A percentile compares a stretch with the other conserved stretches of the same genome.
These are phyloP conservation scores for Tolypocladium nubicola DNA, from an alignment of 2,329 filamentous ascomycete species.

Conservation along the genomic window DNA sequence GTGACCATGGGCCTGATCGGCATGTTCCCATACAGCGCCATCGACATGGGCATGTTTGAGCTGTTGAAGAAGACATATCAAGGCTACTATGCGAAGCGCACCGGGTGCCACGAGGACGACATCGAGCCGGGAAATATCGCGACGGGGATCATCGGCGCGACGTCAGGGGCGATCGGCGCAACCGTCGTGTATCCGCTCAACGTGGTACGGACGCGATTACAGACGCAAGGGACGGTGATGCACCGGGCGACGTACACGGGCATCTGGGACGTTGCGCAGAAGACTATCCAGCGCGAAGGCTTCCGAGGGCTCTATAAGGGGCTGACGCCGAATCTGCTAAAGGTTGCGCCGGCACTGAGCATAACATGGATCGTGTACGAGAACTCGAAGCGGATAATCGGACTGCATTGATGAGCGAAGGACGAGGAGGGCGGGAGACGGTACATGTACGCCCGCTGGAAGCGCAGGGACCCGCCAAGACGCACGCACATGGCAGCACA, in stretches of 20 bases:
- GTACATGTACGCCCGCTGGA: background rate
- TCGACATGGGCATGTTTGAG: constrained; percentile 94
- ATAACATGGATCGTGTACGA: constrained; percentile 94
- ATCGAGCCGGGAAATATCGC: constrained; percentile 70
- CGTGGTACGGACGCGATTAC: constrained; percentile 78
- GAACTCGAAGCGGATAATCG: constrained; percentile 68
- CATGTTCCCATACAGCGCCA: constrained; percentile 96
- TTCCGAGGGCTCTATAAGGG: constrained; percentile 85
- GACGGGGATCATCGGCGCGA: constrained; percentile 81
- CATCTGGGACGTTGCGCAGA: constrained; percentile 77
- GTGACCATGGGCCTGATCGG: constrained; percentile 88
- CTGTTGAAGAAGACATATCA: constrained; percentile 71
- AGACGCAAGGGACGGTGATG: constrained; percentile 88
- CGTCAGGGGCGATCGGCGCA: constrained; percentile 84
- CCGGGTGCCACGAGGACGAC: constrained; percentile 73
- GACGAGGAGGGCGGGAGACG: background rate
- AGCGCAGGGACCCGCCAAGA: background rate
- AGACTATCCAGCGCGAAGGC: constrained; percentile 77
- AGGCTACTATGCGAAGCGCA: constrained; percentile 54
- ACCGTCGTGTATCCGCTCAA: constrained; percentile 94
- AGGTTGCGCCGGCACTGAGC: constrained; percentile 90
- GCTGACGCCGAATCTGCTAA: constrained; percentile 86
- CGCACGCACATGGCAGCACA: background rate
- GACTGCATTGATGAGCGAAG: constrained; percentile 27
- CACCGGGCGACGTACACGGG: constrained; percentile 86